Percentiles rank a stretch among this genome's conserved stretches.
Conservation (phyloP, 2,329 filamentous ascomycete species). For the Aspergillus unguis region DNA sequence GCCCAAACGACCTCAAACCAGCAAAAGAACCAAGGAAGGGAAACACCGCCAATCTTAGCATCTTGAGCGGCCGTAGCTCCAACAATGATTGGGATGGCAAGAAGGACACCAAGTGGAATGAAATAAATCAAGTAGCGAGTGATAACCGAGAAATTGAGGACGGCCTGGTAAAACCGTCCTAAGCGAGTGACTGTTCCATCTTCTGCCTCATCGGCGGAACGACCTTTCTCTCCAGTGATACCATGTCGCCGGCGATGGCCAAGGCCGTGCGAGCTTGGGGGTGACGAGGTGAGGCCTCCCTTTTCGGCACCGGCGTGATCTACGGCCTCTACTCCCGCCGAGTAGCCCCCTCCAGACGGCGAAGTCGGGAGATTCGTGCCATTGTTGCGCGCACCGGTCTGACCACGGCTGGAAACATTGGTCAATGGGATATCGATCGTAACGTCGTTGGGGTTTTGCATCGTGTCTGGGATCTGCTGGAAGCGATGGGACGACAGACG, state of each 20-base stretch:
- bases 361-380: constrained; percentile 30
- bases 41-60: constrained; percentile 54
- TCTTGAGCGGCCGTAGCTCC: constrained; percentile 51
- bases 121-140: constrained; percentile 64
- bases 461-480: constrained; percentile 40
- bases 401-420: constrained; percentile 50
- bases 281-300: constrained; percentile 21
- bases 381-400: constrained; percentile 44
- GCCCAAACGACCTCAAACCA: constrained; percentile 66
- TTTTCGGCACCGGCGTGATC: constrained; percentile 33
- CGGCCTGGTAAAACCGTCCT: constrained; percentile 59
- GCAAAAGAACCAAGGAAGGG: constrained; percentile 60
- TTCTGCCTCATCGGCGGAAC: constrained; percentile 40
- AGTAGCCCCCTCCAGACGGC: constrained; percentile 22
- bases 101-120: constrained; percentile 53
- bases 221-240: constrained; percentile 31
- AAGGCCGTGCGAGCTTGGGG: constrained; percentile 9
- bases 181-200: constrained; percentile 57
- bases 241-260: constrained; percentile 33
- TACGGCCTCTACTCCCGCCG: constrained; percentile 22
- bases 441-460: constrained; percentile 50
- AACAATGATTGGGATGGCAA: constrained; percentile 62
- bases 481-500: constrained; percentile 47
- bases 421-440: constrained; percentile 62
- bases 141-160: constrained; percentile 61